These are phyloP conservation scores for Spergularia azorica DNA, from an alignment of 179 eudicot genomes.

Conservation along the genomic window DNA sequence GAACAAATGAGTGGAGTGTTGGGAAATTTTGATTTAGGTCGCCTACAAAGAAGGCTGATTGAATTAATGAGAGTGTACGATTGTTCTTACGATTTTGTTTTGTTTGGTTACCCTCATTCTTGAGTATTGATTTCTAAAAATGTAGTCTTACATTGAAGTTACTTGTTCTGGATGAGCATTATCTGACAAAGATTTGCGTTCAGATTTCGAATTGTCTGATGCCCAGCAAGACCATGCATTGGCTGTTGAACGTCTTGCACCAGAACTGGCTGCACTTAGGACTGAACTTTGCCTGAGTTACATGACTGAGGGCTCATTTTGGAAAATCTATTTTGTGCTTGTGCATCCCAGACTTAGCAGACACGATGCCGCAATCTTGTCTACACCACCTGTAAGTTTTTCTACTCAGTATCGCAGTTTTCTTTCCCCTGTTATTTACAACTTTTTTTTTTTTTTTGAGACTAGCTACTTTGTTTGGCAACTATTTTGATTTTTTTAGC, in stretches of 20 bases:
- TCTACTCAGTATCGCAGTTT: not conserved
- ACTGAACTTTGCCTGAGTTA: constrained; percentile 81
- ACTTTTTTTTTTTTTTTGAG: no score
- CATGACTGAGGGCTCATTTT: constrained; percentile 83
- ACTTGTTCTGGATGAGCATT: not conserved
- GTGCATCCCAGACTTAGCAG: constrained; percentile 73
- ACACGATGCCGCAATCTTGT: constrained; percentile 64
- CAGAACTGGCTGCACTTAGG: constrained; percentile 78
- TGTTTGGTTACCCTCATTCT: not conserved
- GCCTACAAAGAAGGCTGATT: not conserved
- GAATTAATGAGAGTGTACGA: not conserved
- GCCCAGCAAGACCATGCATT: constrained; percentile 91
- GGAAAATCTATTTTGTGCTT: constrained; percentile 95
- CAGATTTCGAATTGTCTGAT: constrained; percentile 88
- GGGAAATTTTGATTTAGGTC: not conserved
- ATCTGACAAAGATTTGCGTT: constrained; percentile 18
- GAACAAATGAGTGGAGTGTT: not conserved
- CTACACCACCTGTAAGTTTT: constrained; percentile 75
- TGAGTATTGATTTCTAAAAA: not conserved
- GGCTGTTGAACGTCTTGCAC: constrained; percentile 82
- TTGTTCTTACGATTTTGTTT: not conserved
- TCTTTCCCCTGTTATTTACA: no score
- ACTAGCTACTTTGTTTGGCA: no score
- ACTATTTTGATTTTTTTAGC: no score
- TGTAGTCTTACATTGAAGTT: not conserved